Conservation (phyloP, 1,139 yeast genomes). For the Blastobotrys malaysiensis region DNA sequence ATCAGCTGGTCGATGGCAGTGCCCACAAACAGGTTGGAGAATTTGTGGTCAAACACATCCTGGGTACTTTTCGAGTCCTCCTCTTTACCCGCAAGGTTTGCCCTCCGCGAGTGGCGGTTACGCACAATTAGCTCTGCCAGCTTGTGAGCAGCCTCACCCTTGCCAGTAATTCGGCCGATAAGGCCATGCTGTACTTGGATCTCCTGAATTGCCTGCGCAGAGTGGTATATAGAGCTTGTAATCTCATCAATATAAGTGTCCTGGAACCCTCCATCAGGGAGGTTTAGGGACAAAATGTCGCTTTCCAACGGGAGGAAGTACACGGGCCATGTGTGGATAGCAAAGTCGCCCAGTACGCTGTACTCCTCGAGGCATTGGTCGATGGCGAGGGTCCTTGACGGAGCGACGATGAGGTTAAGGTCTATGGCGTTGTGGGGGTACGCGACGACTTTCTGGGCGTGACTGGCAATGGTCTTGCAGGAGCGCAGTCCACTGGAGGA, state of each 20-base stretch:
- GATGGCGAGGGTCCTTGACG: slow-evolving; percentile 33
- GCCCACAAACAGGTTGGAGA: slow-evolving; percentile 32
- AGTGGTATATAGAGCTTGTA: slow-evolving; percentile 35
- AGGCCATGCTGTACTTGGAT: slow-evolving; percentile 34
- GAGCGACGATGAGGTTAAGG: slow-evolving; percentile 29
- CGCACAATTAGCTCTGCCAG: slow-evolving; percentile 36
- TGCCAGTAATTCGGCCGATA: slow-evolving; percentile 42
- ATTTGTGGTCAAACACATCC: slow-evolving; percentile 25
- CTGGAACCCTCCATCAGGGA: slow-evolving; percentile 30
- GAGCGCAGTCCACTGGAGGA: slow-evolving; percentile 19
- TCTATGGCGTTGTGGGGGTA: slow-evolving; percentile 11
- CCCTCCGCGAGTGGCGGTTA: slow-evolving; percentile 23
- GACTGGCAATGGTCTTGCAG: slow-evolving; percentile 22
- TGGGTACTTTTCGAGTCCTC: slow-evolving; percentile 3
- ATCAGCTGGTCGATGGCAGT: slow-evolving; percentile 44
- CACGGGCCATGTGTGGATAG: slow-evolving; percentile 33
- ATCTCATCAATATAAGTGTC: slow-evolving; percentile 35
- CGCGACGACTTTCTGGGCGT: slow-evolving; percentile 23
- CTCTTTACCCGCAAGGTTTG: slow-evolving; percentile 18
- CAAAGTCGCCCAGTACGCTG: slow-evolving; percentile 37
- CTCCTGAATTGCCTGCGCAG: slow-evolving; percentile 40
- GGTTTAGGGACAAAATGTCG: slow-evolving; percentile 33
- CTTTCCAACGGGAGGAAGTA: slow-evolving; percentile 31
- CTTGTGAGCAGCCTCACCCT: slow-evolving; percentile 43
- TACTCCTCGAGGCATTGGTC: slow-evolving; percentile 31